Evolutionary conservation across 192 early-diverging fungal genomes (phyloP), one percentile per base, ranked within the genome.

Genomic region (Linnemannia exigua): DNA sequence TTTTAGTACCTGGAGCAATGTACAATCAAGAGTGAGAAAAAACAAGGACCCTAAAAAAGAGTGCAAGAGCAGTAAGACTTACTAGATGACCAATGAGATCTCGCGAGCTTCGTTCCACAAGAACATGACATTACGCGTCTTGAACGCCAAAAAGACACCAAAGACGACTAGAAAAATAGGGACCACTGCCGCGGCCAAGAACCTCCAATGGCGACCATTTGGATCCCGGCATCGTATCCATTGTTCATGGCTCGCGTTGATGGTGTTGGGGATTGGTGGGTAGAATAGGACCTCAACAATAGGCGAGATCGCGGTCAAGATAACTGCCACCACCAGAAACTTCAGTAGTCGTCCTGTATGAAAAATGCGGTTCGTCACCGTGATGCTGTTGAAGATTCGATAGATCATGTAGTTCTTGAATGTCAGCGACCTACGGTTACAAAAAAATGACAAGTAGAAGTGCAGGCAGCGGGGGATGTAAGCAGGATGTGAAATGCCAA

Each of bases 331-430:
- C n/a, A 44, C 41, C 6, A 79, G 48, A 25, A 71, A 74, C 6
- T 72, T 47, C 0, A 85, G 47, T 5, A 85, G 31, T 28, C 33
- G 47, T 6, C 52, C 51, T 28, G 47, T 85, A 17, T 69, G 67
- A 12, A 85, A 68, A 0, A 74, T 68, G 28, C 79, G 82, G 58
- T 85, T 85, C 8, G 58, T 61, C 25, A 79, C 46, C 12, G 67
- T 79, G 68, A 79, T 74, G 17, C 58, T 71, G 76, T 91, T 90
- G 67, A 91, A 91, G 52, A 91, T 91, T 19, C 90, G 79, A 63
- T 91, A 91, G 48, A 91, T 89, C 47, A 89, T 72, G 77, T 89
- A 90, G 36, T 89, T 89, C 70, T 91, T 91, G 66, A 89, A 75
- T 16, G 85, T 87, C 72, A 91, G 79, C 22, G 89, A 87, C n/a